Conservation (phyloP, 345 rosid genomes). For the Citrus maxima region DNA sequence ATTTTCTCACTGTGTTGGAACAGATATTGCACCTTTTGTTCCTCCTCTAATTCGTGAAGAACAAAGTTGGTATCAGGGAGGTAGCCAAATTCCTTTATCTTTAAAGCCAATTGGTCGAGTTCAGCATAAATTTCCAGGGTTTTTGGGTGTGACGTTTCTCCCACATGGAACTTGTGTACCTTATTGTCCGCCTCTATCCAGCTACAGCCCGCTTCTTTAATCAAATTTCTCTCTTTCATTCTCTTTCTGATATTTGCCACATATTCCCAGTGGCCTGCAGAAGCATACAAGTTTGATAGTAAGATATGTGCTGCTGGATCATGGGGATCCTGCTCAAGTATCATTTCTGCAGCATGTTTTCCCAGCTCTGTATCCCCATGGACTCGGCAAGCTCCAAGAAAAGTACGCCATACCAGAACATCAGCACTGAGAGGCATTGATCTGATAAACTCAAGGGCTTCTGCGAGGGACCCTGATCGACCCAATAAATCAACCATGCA, state of each 20-base stretch:
- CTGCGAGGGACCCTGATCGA: slow-evolving; percentile 50
- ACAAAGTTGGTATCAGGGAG: slow-evolving; percentile 64
- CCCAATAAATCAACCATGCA: slow-evolving; percentile 81
- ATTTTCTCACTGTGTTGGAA: slow-evolving; percentile 80
- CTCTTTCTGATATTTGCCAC: slow-evolving; percentile 48
- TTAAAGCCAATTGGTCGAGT: slow-evolving; percentile 37
- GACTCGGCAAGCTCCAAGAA: slow-evolving; percentile 70
- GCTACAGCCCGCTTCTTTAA: slow-evolving; percentile 78
- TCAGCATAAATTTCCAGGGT: slow-evolving; percentile 41
- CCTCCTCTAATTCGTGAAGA: slow-evolving; percentile 67
- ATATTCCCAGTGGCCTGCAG: slow-evolving; percentile 63
- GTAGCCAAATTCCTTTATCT: slow-evolving; percentile 60
- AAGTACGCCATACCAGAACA: slow-evolving; percentile 63
- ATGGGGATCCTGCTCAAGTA: slow-evolving; percentile 55
- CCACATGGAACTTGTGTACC: slow-evolving; percentile 66
- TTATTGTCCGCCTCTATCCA: slow-evolving; percentile 69
- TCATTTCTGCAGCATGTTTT: slow-evolving; percentile 52
- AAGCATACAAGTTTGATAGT: slow-evolving; percentile 67
- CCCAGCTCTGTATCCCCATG: slow-evolving; percentile 56
- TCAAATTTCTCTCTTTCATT: slow-evolving; percentile 57
- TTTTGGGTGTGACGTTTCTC: slow-evolving; percentile 60
- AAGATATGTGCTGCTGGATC: slow-evolving; percentile 71
- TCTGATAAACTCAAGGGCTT: slow-evolving; percentile 57
- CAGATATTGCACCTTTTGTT: slow-evolving; percentile 55
- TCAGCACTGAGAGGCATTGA: slow-evolving; percentile 53